phyloP scores from a whole-genome alignment of 2,329 filamentous ascomycete species.

The Lecanicillium sp. region DNA sequence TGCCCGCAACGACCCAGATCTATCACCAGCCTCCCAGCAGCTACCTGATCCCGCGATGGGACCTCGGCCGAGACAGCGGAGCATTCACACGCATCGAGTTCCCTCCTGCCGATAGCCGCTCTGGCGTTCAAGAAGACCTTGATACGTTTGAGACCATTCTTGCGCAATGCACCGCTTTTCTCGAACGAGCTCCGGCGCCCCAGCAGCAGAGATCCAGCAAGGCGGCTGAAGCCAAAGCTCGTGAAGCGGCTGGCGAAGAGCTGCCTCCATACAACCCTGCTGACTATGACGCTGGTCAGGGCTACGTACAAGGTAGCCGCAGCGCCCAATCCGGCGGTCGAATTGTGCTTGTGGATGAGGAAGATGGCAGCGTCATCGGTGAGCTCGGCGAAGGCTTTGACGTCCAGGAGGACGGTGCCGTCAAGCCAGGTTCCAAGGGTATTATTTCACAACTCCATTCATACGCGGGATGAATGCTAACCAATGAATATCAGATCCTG shows the following conservation, averaged over 20 bases:
- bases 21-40: slow-evolving; percentile 90
- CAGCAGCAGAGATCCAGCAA: slow-evolving; percentile 23
- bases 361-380: slow-evolving; percentile 90
- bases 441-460: slow-evolving; percentile 11
- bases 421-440: slow-evolving; percentile 91
- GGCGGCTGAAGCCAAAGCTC: slow-evolving; percentile 28
- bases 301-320: slow-evolving; percentile 57
- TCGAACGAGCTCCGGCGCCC: slow-evolving; percentile 70
- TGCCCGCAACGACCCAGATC: slow-evolving; percentile 93
- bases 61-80: slow-evolving; percentile 77
- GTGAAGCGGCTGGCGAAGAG: slow-evolving; percentile 32
- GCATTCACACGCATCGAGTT: slow-evolving; percentile 94
- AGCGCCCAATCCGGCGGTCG: slow-evolving; percentile 52
- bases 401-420: slow-evolving; percentile 64
- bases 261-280: slow-evolving; percentile 70
- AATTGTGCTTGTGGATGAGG: slow-evolving; percentile 90
- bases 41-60: slow-evolving; percentile 94
- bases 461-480: not conserved
- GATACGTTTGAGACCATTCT: slow-evolving; percentile 97
- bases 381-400: slow-evolving; percentile 79
- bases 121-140: slow-evolving; percentile 78
- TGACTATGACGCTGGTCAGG: slow-evolving; percentile 71
- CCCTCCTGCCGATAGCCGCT: slow-evolving; percentile 60
- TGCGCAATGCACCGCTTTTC: slow-evolving; percentile 93
- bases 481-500: slow-evolving; percentile 50